Evolutionary conservation across 1,284 basidiomycete genomes (phyloP).

Genomic region (Rhodotorula sp.): DNA sequence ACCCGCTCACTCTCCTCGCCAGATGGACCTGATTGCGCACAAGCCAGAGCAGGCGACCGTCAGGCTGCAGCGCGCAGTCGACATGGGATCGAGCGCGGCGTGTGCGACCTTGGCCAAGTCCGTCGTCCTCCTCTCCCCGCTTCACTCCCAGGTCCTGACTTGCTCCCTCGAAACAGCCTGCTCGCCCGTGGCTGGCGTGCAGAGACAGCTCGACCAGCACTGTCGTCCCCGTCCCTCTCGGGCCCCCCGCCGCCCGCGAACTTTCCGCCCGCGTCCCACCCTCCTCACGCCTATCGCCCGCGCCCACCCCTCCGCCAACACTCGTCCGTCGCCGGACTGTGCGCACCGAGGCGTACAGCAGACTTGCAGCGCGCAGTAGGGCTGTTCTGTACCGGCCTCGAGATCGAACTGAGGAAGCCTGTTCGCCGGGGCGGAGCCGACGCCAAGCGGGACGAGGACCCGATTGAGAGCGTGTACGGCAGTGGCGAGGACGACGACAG

Average conservation of each 20-base stretch:
- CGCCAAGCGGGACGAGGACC: background rate
- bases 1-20: background rate
- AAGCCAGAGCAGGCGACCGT: slow-evolving; percentile 17
- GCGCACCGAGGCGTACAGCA: no score
- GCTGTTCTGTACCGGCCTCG: slow-evolving; percentile 9
- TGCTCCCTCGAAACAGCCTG: background rate
- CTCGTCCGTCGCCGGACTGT: no score
- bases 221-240: background rate
- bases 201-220: slow-evolving; percentile 4
- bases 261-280: background rate
- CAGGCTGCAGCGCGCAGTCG: slow-evolving; percentile 31
- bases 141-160: background rate
- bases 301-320: background rate
- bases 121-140: background rate
- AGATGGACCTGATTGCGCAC: slow-evolving; percentile 41
- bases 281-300: background rate
- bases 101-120: slow-evolving; percentile 41
- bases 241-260: background rate
- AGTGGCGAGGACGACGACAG: slow-evolving; percentile 16
- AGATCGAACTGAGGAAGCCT: slow-evolving; percentile 30
- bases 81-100: slow-evolving; percentile 25
- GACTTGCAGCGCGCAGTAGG: no score
- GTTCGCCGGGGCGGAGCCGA: background rate
- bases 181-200: background rate
- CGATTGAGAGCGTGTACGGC: background rate